These are phyloP conservation scores for Podosphaera xanthii DNA, from an alignment of 2,329 filamentous ascomycete genomes.

Conservation along the genomic window DNA sequence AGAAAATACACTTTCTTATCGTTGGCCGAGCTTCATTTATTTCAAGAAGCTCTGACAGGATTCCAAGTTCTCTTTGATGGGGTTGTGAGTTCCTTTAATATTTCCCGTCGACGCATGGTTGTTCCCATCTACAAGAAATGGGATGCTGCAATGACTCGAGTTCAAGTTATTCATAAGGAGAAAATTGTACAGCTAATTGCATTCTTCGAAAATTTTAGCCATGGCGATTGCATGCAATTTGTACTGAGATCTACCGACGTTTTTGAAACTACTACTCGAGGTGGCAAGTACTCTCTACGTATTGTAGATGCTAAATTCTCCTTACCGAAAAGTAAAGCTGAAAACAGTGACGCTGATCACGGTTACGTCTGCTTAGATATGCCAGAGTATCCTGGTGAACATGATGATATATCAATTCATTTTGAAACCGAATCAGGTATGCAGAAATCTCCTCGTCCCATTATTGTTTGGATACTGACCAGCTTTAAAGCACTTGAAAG, in stretches of 20 bases:
- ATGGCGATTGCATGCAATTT: conserved; percentile 78
- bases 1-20: conserved; percentile 49
- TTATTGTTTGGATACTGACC: neutral
- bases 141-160: conserved; percentile 58
- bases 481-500: conserved; percentile 6
- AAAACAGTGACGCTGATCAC: conserved; percentile 32
- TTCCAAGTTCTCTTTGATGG: conserved; percentile 56
- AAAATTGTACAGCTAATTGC: conserved; percentile 56
- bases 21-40: conserved; percentile 48
- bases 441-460: conserved; percentile 1
- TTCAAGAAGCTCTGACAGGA: conserved; percentile 59
- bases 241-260: conserved; percentile 63
- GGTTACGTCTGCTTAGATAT: conserved; percentile 69
- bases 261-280: conserved; percentile 45
- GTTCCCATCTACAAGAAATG: conserved; percentile 88
- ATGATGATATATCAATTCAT: conserved; percentile 70
- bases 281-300: conserved; percentile 47
- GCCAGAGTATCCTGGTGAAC: conserved; percentile 73
- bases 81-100: conserved; percentile 51
- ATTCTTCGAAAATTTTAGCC: conserved; percentile 73
- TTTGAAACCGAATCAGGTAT: conserved; percentile 49
- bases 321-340: conserved; percentile 35
- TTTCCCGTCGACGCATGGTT: conserved; percentile 67
- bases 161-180: conserved; percentile 61
- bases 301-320: conserved; percentile 83